Base-by-base conservation (phyloP, 495 filamentous ascomycete species). In the Podospora sp. region DNA sequence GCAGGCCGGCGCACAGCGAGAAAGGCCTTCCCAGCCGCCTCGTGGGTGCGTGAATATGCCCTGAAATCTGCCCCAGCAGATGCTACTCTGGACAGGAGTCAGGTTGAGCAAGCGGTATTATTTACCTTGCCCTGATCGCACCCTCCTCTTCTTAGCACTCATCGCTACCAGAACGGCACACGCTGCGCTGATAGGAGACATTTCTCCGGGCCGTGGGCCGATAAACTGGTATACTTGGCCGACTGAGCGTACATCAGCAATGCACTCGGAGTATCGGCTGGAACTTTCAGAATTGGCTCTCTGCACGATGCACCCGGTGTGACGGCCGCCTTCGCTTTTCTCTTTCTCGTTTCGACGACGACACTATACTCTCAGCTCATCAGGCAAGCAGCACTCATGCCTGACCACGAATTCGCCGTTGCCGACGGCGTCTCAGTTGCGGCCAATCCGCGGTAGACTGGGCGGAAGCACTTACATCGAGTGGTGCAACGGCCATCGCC, bases 141-240 rank as follows among this genome's bases (percentile, higher is more conserved):
- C 40, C 16, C 16, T 46, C 40, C 9, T 11, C 40, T 36, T 25
- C 26, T 59, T 20, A n/a, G 18, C 27, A 26, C 14, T 21, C 57
- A 40, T 12, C 29, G 16, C 9, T 4, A 21, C 12, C n/a, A 9
- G n/a, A 26, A 25, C 1, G 29, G 26, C 29, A 6, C 6, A 4
- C 12, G 26, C 21, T 26, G 21, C 22, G 21, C 27, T 21, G 57
- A 60, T 60, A 60, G 57, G 57, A 60, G 57, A 60, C 26, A 60
- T 60, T 60, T 36, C 24, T 60, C 57, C 57, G 57, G 26, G 29
- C 22, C 57, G 8, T 60, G 18, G 25, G 29, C 14, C 21, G 25
- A 6, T 22, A 22, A 4, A 24, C 52, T 26, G 21, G 25, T 22
- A n/a, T n/a, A n/a, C n/a, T n/a, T n/a, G n/a, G n/a, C 21, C 20